A percentile compares a stretch with the other conserved stretches of the same genome.
These are phyloP conservation scores for Blepharisma japonicum DNA, from an alignment of 73 alveolate genomes.

Conservation along the genomic window DNA sequence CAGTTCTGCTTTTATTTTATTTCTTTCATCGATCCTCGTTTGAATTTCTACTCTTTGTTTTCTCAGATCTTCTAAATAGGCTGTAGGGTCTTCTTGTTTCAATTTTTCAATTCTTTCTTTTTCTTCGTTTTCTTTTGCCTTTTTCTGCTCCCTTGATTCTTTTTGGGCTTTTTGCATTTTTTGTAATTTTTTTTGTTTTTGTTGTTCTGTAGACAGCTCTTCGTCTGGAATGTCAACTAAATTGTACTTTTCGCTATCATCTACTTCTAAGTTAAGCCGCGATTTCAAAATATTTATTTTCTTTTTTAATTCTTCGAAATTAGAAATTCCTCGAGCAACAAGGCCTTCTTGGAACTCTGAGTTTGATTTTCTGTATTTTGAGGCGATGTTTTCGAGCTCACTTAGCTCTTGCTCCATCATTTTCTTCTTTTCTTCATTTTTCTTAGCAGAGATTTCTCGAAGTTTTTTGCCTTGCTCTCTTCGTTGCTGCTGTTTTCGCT, in stretches of 20 bases:
- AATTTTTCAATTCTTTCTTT: constrained; percentile 73
- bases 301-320: constrained; percentile 67
- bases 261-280: constrained; percentile 69
- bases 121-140: constrained; percentile 64
- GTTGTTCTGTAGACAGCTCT: constrained; percentile 78
- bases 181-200: constrained; percentile 80
- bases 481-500: constrained; percentile 5
- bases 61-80: constrained; percentile 70
- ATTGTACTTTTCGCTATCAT: constrained; percentile 76
- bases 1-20: constrained; percentile 75
- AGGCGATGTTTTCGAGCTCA: constrained; percentile 12
- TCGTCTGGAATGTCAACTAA: constrained; percentile 82
- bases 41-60: constrained; percentile 71
- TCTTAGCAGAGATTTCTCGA: constrained; percentile 34
- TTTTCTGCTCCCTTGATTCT: constrained; percentile 71
- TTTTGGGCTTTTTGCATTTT: constrained; percentile 89
- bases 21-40: constrained; percentile 72
- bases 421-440: constrained; percentile 28
- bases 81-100: constrained; percentile 70
- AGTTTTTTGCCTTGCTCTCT: constrained; percentile 26
- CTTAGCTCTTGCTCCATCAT: constrained; percentile 53
- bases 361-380: neutral
- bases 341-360: constrained; percentile 73
- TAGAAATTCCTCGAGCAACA: constrained; percentile 64
- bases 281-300: constrained; percentile 66